Conservation (phyloP, 192 early-diverging fungal genomes). For the Coemansia sp. region DNA sequence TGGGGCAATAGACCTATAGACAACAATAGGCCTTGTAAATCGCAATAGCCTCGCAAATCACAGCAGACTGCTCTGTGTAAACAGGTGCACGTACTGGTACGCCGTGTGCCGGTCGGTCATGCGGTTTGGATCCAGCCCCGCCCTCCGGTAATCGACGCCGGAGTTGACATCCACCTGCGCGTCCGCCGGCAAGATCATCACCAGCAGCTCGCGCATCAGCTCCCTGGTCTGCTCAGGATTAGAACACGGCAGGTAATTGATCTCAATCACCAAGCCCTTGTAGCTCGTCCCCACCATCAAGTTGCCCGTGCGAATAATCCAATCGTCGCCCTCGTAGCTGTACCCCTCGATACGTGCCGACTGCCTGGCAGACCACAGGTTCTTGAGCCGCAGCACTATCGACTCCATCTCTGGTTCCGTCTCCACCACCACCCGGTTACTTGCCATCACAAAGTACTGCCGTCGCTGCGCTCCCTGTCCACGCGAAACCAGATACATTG, state of each 20-base stretch:
- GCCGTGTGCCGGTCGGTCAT: constrained; percentile 52
- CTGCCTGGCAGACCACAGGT: constrained; percentile 47
- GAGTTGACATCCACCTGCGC: constrained; percentile 45
- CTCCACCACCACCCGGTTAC: constrained; percentile 49
- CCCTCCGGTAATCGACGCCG: constrained; percentile 38
- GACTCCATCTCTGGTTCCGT: constrained; percentile 50
- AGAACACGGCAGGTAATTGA: constrained; percentile 49
- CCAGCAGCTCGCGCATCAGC: constrained; percentile 45
- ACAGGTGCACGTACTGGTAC: constrained; percentile 48
- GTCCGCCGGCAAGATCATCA: constrained; percentile 43
- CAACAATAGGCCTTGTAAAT: no score
- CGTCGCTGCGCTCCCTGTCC: constrained; percentile 34
- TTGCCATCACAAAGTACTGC: constrained; percentile 47
- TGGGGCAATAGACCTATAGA: no score
- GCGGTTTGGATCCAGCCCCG: constrained; percentile 21
- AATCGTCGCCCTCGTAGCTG: constrained; percentile 48
- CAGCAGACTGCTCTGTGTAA: constrained; percentile 43
- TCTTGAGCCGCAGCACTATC: constrained; percentile 38
- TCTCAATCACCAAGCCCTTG: constrained; percentile 49
- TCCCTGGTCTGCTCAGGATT: constrained; percentile 40
- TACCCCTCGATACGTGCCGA: constrained; percentile 48
- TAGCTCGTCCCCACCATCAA: constrained; percentile 50
- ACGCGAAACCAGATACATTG: constrained; percentile 42
- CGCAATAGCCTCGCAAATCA: no score
- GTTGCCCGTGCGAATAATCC: constrained; percentile 45